Base-by-base conservation (phyloP, 805 yeast genomes). In the Citeromyces matritensis region DNA sequence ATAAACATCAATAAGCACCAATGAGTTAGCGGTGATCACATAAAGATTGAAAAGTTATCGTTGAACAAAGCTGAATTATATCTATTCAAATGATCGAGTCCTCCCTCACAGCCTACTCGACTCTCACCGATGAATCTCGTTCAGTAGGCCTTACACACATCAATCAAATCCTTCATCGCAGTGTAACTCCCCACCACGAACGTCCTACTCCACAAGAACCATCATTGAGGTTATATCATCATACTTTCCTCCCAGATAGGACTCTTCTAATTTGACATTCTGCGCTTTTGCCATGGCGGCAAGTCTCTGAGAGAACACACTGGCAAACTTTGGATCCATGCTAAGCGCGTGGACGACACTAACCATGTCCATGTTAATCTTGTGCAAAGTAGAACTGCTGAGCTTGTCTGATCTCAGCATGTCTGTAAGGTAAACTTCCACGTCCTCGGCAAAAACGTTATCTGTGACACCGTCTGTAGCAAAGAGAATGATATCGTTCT, bases 401-500 rank as follows among this genome's bases (percentile, higher is more conserved):
- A 36, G 12, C 15, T 9, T 14, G 5, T 8, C 13, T 12, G 26
- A 33, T 31, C 10, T 37, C 33, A 31, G 49, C 32, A 54, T 57
- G 42, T 82, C 86, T 29, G 63, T 65, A 35, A 86, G 62, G 39
- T 67, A 79, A 11, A 69, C 46, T 45, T 73, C 83, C 32, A 83
- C 73, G 44, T 84, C 95, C 29, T 70, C 69, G 2, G 76, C 61
- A 10, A 69, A 63, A 25, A 88, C 69, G 49, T 88, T 88, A 51
- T 88, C 98, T 19, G 82, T 74, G 30, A 88, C 78, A 21, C 98
- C 98, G 55, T 88, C 98, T 0, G 96, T 84, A 26, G 94, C 93
- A 46, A 88, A 75, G 32, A 91, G 49, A 4, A 88, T 68, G 12
- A 91, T 57, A 49, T 88, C 98, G 31, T 75, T 72, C 33, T 67